Evolutionary conservation across 1,284 basidiomycete species (phyloP).

Genomic region (Mycosarcoma maydis): DNA sequence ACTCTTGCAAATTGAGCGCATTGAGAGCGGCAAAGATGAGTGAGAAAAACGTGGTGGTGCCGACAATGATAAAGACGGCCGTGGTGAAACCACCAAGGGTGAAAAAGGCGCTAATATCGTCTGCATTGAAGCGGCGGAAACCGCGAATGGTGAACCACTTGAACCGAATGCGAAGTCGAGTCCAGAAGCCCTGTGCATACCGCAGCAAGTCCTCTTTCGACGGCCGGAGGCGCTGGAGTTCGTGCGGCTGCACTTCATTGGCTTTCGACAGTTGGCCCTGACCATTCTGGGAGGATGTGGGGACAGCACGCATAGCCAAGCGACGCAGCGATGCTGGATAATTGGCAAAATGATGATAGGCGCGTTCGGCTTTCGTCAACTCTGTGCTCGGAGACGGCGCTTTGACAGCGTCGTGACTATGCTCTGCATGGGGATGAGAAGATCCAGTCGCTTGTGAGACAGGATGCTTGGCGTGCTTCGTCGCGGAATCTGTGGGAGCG

Average conservation of each 20-base stretch:
- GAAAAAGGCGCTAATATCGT: slow-evolving; percentile 95
- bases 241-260: slow-evolving; percentile 16
- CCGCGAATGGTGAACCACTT: slow-evolving; percentile 97
- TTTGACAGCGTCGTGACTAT: background rate
- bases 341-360: slow-evolving; percentile 55
- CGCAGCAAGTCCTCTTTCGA: slow-evolving; percentile 77
- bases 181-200: slow-evolving; percentile 87
- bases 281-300: slow-evolving; percentile 13
- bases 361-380: slow-evolving; percentile 30
- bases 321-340: slow-evolving; percentile 59
- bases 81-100: slow-evolving; percentile 85
- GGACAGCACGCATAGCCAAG: slow-evolving; percentile 56
- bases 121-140: slow-evolving; percentile 93
- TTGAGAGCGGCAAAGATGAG: slow-evolving; percentile 89
- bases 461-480: background rate
- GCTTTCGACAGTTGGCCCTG: slow-evolving; percentile 2
- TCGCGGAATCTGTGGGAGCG: background rate
- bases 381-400: slow-evolving; percentile 14
- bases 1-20: slow-evolving; percentile 90
- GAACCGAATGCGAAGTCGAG: slow-evolving; percentile 88
- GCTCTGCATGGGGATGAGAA: background rate
- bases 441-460: background rate
- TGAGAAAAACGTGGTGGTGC: slow-evolving; percentile 96
- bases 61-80: slow-evolving; percentile 89
- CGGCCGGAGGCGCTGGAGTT: slow-evolving; percentile 38